Percentiles rank a stretch among this genome's conserved stretches.
Evolutionary conservation across 73 alveolate species (phyloP).

Genomic region (Effrenium voratum): DNA sequence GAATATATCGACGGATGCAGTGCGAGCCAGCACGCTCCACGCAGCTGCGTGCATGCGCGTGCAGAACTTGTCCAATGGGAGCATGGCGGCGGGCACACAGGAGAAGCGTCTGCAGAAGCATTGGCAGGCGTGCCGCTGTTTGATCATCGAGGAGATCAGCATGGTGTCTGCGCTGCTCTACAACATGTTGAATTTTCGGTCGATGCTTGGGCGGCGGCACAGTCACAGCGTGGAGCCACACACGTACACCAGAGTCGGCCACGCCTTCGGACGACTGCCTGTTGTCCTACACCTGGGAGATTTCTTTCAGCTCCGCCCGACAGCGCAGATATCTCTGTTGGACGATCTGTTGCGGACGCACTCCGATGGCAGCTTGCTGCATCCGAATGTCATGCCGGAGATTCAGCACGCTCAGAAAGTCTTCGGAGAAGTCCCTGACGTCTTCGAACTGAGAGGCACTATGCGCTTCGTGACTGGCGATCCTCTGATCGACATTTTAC

Average conservation of each 20-base stretch:
- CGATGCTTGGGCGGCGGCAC: slow-evolving; percentile 2
- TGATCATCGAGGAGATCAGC: slow-evolving; percentile 57
- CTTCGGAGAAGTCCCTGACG: neutral
- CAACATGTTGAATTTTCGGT: slow-evolving; percentile 40
- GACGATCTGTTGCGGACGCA: slow-evolving; percentile 1
- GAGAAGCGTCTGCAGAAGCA: neutral
- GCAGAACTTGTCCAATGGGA: neutral
- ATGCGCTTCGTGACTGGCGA: slow-evolving; percentile 18
- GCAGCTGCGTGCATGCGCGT: neutral
- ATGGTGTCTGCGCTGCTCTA: slow-evolving; percentile 20
- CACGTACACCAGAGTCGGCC: slow-evolving; percentile 7
- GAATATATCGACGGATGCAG: slow-evolving; percentile 2
- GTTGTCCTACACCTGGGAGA: slow-evolving; percentile 23
- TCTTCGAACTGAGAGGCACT: slow-evolving; percentile 29
- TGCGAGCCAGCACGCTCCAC: slow-evolving; percentile 27
- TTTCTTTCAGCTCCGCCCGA: slow-evolving; percentile 35
- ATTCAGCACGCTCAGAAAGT: slow-evolving; percentile 44
- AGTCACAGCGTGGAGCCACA: neutral
- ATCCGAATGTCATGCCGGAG: neutral
- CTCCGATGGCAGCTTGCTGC: neutral
- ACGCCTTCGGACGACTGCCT: slow-evolving; percentile 46
- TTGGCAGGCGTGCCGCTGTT: neutral
- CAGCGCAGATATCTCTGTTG: neutral
- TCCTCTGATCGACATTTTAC: slow-evolving; percentile 25
- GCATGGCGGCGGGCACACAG: slow-evolving; percentile 27